Evolutionary conservation across 2,329 filamentous ascomycete genomes (phyloP), one percentile per base, ranked within the genome.

Genomic region (Rutstroemia sp.): DNA sequence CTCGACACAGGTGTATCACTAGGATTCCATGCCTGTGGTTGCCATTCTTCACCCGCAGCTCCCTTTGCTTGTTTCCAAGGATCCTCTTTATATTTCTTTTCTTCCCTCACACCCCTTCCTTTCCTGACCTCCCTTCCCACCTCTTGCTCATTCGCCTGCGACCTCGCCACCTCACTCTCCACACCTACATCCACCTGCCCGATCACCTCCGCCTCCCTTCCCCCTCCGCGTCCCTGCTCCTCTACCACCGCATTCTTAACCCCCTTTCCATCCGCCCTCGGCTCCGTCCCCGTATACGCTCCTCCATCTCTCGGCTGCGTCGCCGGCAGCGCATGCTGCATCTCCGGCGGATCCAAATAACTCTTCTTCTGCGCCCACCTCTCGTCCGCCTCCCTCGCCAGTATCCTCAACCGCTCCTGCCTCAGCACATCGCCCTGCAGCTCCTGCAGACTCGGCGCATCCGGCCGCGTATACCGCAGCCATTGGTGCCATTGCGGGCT

Each of bases 401-500:
- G 73, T 5, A 75, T 59, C 67, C 77, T 79, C 62, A 86, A 75
- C 57, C 76, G 73, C 51, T 74, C 72, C 68, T 77, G 79, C 25
- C 84, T 75, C 10, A 68, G 65, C 1, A 81, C 66, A 53, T 87
- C 83, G 37, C 67, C 69, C 6, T 71, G 65, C 69, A 86, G 82
- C 68, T 87, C 84, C 1, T 71, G 70, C 10, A 86, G 69, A 2
- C 73, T 77, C 0, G 84, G 84, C 2, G 83, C 73, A 0, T 77
- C 68, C 2, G 66, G 59, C 19, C 84, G 79, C 47, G 78, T 80
- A 68, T 86, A 76, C 16, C 84, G 80, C 49, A 87, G 75, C 84
- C 84, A 87, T 66, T 86, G 83, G 70, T 86, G 83, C 84, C 84
- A 87, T 61, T 77, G 75, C 10, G 84, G 83, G 52, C 78, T 73